phyloP scores from a whole-genome alignment of 108 stramenopile genomes.

The Ochromonas danica region DNA sequence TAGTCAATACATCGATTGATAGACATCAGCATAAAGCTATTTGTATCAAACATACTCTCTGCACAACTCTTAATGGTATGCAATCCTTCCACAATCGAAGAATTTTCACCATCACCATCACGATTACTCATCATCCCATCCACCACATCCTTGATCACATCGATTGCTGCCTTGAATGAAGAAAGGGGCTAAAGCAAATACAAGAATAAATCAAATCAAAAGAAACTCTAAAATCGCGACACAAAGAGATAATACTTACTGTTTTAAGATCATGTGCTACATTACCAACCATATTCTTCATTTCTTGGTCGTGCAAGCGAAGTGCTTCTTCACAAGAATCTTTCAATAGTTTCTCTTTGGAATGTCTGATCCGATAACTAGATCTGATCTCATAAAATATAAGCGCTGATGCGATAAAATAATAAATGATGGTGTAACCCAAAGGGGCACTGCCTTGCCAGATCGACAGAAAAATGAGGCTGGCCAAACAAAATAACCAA shows the following conservation, averaged over 20 bases:
- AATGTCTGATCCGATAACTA: no score
- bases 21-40: constrained; percentile 29
- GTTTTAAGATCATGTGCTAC: constrained; percentile 34
- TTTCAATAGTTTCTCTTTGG: no score
- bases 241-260: background rate
- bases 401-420: no score
- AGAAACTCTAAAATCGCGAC: background rate
- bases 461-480: no score
- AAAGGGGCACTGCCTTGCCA: no score
- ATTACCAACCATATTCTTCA: constrained; percentile 10
- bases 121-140: background rate
- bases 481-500: no score
- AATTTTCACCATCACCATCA: background rate
- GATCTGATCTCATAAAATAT: no score
- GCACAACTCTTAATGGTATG: background rate
- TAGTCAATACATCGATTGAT: constrained; percentile 26
- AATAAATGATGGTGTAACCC: no score
- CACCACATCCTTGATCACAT: background rate
- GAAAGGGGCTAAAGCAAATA: constrained; percentile 6
- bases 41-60: background rate
- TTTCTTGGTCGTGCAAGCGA: no score
- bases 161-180: background rate
- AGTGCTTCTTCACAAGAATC: no score
- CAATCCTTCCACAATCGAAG: constrained; percentile 22
- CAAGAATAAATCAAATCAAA: background rate